A percentile compares a stretch with the other conserved stretches of the same genome.
These are phyloP conservation scores for Populus ilicifolia DNA, from an alignment of 345 rosid genomes.

Conservation along the genomic window DNA sequence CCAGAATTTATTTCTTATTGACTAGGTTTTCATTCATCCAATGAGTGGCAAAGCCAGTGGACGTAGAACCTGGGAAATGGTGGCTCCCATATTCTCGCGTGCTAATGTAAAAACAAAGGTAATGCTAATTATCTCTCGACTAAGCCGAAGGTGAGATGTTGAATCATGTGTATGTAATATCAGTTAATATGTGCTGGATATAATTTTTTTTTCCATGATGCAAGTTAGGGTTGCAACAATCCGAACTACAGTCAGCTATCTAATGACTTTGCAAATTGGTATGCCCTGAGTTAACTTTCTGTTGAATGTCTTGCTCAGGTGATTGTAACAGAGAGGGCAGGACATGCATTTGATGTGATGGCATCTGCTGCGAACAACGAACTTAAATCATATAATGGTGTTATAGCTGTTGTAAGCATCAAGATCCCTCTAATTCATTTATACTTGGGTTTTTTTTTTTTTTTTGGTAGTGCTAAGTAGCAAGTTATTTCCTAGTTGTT, in stretches of 20 bases:
- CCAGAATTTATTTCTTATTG: conserved; percentile 20
- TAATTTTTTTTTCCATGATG: neutral
- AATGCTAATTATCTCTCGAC: neutral
- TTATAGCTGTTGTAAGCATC: conserved; percentile 73
- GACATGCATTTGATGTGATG: conserved; percentile 84
- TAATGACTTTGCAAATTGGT: neutral
- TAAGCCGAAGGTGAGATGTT: neutral
- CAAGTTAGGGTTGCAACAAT: neutral
- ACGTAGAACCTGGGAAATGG: conserved; percentile 63
- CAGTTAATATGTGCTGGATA: no score
- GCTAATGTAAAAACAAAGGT: conserved; percentile 79
- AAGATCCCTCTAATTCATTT: conserved; percentile 3
- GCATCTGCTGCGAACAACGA: conserved; percentile 51
- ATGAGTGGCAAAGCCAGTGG: conserved; percentile 84
- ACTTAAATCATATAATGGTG: conserved; percentile 70
- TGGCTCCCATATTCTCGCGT: conserved; percentile 64
- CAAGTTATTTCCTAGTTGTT: neutral
- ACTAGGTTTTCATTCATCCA: conserved; percentile 81
- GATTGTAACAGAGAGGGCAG: conserved; percentile 72
- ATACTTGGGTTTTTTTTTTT: neutral
- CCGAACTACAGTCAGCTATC: neutral
- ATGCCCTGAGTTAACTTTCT: neutral
- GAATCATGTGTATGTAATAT: no score
- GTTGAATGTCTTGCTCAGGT: conserved; percentile 47
- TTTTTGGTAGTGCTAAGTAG: neutral